Percentiles rank a stretch among this genome's conserved stretches.
Evolutionary conservation across 306 rosid genomes (phyloP).

Genomic region (Canavalia gladiata): DNA sequence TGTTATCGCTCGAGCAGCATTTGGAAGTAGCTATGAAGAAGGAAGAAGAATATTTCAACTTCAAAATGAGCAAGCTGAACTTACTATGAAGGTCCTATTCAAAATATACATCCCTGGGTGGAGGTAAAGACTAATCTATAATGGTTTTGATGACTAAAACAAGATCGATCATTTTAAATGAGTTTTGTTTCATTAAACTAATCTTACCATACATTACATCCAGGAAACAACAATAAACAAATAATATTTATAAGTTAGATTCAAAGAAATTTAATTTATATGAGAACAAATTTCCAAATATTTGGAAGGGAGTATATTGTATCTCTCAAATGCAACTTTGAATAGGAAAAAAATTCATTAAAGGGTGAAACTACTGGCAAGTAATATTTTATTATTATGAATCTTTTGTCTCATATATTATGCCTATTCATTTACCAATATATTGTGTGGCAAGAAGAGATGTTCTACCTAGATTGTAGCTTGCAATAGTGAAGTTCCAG

Average conservation of each 20-base stretch:
- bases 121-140: slow-evolving; percentile 50
- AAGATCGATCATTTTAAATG: neutral
- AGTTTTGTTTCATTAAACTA: neutral
- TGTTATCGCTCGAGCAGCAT: slow-evolving; percentile 59
- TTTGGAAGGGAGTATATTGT: neutral
- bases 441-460: neutral
- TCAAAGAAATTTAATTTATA: neutral
- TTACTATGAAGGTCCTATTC: neutral
- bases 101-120: slow-evolving; percentile 56
- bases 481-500: neutral
- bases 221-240: neutral
- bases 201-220: neutral
- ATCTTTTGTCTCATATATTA: neutral
- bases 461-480: neutral
- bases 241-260: neutral
- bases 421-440: neutral
- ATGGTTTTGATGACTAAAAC: neutral
- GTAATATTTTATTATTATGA: neutral
- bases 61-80: slow-evolving; percentile 46
- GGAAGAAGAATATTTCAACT: slow-evolving; percentile 66
- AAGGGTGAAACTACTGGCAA: neutral
- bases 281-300: neutral
- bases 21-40: slow-evolving; percentile 64
- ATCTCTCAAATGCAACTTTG: slow-evolving; percentile 1
- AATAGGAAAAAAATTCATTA: neutral